These are phyloP conservation scores for Austroboletus niveus DNA, from an alignment of 1,284 basidiomycete species.

Conservation along the genomic window DNA sequence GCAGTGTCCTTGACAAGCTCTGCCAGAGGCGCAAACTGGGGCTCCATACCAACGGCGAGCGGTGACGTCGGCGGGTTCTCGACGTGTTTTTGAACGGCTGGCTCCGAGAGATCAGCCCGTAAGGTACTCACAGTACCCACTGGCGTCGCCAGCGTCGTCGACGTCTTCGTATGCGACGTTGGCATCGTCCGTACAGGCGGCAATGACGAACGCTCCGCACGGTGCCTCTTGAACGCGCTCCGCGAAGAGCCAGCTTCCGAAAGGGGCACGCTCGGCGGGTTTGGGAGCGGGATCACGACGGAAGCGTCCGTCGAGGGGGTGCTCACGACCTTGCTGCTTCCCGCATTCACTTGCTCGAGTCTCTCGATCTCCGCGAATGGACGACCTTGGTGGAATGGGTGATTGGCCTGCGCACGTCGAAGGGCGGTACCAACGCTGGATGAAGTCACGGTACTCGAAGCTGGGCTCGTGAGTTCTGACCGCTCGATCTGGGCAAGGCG, in stretches of 20 bases:
- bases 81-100: conserved; percentile 21
- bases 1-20: conserved; percentile 39
- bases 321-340: conserved; percentile 1
- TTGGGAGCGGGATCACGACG: conserved; percentile 27
- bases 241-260: conserved; percentile 16
- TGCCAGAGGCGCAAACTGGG: conserved; percentile 26
- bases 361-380: conserved; percentile 28
- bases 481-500: conserved; percentile 49
- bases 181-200: conserved; percentile 5
- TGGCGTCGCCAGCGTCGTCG: conserved; percentile 2
- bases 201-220: neutral
- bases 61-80: conserved; percentile 17
- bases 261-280: conserved; percentile 6
- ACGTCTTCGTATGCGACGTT: conserved; percentile 11
- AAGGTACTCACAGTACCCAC: conserved; percentile 1
- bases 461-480: conserved; percentile 21
- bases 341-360: conserved; percentile 13
- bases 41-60: conserved; percentile 9
- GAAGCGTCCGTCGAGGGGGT: conserved; percentile 28
- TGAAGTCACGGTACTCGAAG: conserved; percentile 21
- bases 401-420: conserved; percentile 23
- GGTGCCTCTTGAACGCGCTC: conserved; percentile 23
- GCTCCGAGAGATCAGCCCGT: conserved; percentile 22
- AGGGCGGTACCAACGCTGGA: conserved; percentile 31
- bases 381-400: conserved; percentile 8